Percentiles rank a stretch among this genome's conserved stretches.
Evolutionary conservation across 1,284 basidiomycete species (phyloP).

Genomic region (Chalciporus sp.): DNA sequence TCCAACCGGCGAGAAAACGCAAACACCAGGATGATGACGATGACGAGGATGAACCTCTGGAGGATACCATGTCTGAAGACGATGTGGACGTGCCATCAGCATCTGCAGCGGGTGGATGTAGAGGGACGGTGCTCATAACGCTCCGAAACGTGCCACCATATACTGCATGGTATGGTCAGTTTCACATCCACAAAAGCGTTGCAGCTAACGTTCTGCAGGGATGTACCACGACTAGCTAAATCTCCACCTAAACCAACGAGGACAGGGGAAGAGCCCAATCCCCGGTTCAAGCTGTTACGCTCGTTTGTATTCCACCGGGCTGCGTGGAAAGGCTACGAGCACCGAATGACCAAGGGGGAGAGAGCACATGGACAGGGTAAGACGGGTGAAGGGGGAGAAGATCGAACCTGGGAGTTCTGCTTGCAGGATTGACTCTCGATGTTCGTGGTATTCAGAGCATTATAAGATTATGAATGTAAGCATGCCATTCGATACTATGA

Average conservation of each 20-base stretch:
- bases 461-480: conserved; percentile 9
- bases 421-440: conserved; percentile 38
- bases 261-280: conserved; percentile 53
- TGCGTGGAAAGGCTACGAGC: conserved; percentile 84
- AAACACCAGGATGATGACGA: conserved; percentile 50
- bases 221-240: conserved; percentile 80
- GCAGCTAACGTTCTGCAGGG: conserved; percentile 49
- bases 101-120: conserved; percentile 14
- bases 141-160: conserved; percentile 89
- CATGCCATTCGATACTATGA: conserved; percentile 19
- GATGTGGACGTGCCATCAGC: conserved; percentile 21
- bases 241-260: conserved; percentile 56
- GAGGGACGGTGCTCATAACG: conserved; percentile 83
- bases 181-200: neutral
- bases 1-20: conserved; percentile 44
- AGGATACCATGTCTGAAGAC: conserved; percentile 29
- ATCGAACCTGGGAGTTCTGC: conserved; percentile 80
- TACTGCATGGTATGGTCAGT: conserved; percentile 71
- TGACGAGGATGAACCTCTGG: conserved; percentile 31
- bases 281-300: conserved; percentile 72
- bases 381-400: conserved; percentile 73
- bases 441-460: neutral
- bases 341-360: conserved; percentile 89
- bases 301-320: conserved; percentile 82
- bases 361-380: conserved; percentile 63